Evolutionary conservation across 768 basidiomycete genomes (phyloP), one percentile per base, ranked within the genome.

Genomic region (Mycena olivaceomarginata): DNA sequence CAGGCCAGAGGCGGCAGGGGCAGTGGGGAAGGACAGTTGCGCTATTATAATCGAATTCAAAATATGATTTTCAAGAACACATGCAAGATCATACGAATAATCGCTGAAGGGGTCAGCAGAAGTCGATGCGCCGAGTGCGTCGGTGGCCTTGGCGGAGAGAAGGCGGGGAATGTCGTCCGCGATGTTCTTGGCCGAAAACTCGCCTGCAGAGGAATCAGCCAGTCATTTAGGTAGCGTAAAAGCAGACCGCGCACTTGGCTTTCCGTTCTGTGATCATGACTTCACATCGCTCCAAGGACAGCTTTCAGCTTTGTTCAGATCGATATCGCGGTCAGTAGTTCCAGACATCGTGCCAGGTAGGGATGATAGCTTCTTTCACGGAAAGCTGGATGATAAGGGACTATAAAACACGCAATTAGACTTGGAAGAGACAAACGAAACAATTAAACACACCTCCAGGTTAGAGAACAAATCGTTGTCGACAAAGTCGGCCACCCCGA

Each of bases 391-490:
- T 99, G 46, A 99, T 87, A 45, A 99, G 91, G 2, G 97, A 97
- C 98, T 53, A n/a, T 99, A 46, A 81, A 10, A 37, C 72, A 39
- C 16, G 51, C 18, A n/a, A 40, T 65, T 53, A 51, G 67, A 57
- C 11, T 37, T n/a, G 40, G 51, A 20, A 15, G 71, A 39, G 15
- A 45, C 31, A 25, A 46, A 64, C 25, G 70, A 37, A 13, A 57
- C 18, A 68, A n/a, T 20, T 56, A 10, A 10, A 63, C 62, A 43
- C 75, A 97, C 98, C 90, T 99, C 98, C 4, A 95, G 94, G 81
- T 99, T 99, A 0, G 97, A 97, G 85, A 98, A 99, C 18, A 97
- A 87, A 76, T 99, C 98, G 80, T 97, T 98, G 85, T 99, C 98
- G 10, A 94, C 92, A 80, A 96, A 99, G 77, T 99, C 97, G 15